Conservation (phyloP, 805 yeast genomes). For the Candida quercuum region DNA sequence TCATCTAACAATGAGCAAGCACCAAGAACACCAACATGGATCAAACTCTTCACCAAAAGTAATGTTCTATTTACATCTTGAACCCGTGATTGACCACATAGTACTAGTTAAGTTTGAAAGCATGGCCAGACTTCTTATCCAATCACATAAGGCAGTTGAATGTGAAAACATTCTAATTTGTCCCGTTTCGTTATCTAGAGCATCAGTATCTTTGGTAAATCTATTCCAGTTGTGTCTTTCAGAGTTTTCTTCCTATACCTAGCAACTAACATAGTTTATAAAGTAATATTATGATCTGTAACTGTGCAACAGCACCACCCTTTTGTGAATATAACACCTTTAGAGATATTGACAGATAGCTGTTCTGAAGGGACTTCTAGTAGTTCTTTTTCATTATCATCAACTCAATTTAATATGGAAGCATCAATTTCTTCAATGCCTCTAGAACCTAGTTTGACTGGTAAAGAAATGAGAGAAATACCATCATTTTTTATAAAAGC, state of each 20-base stretch:
- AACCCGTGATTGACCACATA: conserved; percentile 64
- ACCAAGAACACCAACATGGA: conserved; percentile 40
- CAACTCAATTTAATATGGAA: conserved; percentile 16
- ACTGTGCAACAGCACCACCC: conserved; percentile 9
- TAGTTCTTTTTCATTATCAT: conserved; percentile 17
- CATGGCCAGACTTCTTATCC: conserved; percentile 45
- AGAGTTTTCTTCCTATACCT: too few relatives aligned
- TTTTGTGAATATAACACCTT: conserved; percentile 22
- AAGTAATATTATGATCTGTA: too few relatives aligned
- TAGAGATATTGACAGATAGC: conserved; percentile 17
- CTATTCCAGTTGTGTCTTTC: too few relatives aligned
- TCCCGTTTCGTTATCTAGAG: too few relatives aligned
- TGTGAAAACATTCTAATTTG: conserved; percentile 74
- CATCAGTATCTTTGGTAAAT: too few relatives aligned
- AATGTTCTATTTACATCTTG: conserved; percentile 69
- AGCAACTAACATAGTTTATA: too few relatives aligned
- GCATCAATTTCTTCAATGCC: conserved; percentile 20
- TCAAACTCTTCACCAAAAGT: conserved; percentile 51
- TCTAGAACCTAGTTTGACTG: conserved; percentile 16
- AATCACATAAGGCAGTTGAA: conserved; percentile 60
- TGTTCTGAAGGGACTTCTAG: conserved; percentile 16
- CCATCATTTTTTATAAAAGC: conserved; percentile 21
- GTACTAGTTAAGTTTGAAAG: conserved; percentile 42
- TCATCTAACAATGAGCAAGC: conserved; percentile 60
- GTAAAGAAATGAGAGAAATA: conserved; percentile 18